Percentiles rank a stretch among this genome's conserved stretches.
phyloP scores from a whole-genome alignment of 2,329 filamentous ascomycete genomes.

The Colletotrichum brevisporum region DNA sequence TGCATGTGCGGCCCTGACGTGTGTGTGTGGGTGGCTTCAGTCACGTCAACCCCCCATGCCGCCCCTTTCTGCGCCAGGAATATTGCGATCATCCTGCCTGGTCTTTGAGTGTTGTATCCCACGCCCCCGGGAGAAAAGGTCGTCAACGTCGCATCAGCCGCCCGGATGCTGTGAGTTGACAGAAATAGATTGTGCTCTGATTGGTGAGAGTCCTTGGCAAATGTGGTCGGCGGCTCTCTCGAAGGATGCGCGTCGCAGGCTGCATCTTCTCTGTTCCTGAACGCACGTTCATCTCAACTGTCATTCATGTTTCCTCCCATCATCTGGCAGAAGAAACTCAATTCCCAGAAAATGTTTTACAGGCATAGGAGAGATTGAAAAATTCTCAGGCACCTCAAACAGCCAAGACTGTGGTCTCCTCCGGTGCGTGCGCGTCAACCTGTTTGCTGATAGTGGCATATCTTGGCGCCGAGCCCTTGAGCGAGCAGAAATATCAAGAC shows the following conservation, averaged over 20 bases:
- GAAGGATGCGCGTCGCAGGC: background rate
- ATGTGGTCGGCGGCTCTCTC: conserved; percentile 9
- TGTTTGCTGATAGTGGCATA: conserved; percentile 1
- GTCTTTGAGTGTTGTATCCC: background rate
- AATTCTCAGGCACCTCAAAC: background rate
- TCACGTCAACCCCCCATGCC: background rate
- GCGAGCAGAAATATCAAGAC: background rate
- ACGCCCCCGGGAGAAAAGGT: no score
- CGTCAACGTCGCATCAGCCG: background rate
- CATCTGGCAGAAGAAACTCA: background rate
- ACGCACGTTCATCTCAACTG: background rate
- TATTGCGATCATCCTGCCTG: conserved; percentile 7
- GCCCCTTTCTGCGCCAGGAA: background rate
- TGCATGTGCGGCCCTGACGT: no score
- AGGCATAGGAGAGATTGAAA: background rate
- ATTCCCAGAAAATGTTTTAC: background rate
- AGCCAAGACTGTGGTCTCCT: background rate
- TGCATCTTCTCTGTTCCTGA: background rate
- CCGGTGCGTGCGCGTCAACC: background rate
- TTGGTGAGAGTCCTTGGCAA: background rate
- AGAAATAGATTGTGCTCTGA: conserved; percentile 16
- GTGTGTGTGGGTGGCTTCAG: background rate
- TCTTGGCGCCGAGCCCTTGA: conserved; percentile 30
- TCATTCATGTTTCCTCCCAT: background rate
- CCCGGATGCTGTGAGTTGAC: background rate